A percentile compares a stretch with the other conserved stretches of the same genome.
Conservation (phyloP, 2,329 filamentous ascomycete species). For the Mollisiaceae sp. region DNA sequence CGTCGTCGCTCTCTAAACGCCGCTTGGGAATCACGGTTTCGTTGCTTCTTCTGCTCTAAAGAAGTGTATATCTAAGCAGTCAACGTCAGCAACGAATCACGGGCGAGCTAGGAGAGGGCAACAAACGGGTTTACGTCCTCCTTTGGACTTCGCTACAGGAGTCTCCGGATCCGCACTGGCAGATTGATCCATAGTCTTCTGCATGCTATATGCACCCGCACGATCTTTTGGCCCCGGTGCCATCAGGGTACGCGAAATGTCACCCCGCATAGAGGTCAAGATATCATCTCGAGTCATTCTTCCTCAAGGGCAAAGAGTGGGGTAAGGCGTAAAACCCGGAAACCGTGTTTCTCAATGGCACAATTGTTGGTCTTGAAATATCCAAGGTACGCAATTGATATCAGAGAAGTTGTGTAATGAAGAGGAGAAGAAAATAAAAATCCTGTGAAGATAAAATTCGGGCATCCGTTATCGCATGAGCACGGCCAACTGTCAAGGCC, state of each 20-base stretch:
- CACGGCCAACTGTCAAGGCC: neutral
- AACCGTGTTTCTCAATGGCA: neutral
- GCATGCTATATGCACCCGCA: slow-evolving; percentile 7
- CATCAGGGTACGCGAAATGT: neutral
- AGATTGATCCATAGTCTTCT: slow-evolving; percentile 6
- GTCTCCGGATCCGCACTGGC: slow-evolving; percentile 11
- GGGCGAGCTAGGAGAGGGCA: neutral
- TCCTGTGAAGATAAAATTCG: slow-evolving; percentile 2
- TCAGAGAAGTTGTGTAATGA: neutral
- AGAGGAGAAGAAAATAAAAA: neutral
- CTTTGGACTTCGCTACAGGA: slow-evolving; percentile 23
- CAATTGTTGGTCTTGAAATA: neutral
- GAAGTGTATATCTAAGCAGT: slow-evolving; percentile 87
- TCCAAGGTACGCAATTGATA: slow-evolving; percentile 8
- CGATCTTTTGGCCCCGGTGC: neutral
- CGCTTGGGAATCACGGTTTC: slow-evolving; percentile 93
- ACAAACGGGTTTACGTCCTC: slow-evolving; percentile 30
- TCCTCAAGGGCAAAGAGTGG: neutral
- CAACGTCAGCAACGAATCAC: slow-evolving; percentile 6
- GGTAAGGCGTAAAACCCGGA: neutral
- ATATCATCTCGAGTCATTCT: slow-evolving; percentile 5
- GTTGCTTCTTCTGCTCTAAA: slow-evolving; percentile 94
- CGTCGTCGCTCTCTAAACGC: slow-evolving; percentile 94
- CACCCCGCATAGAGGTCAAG: neutral
- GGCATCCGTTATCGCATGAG: slow-evolving; percentile 1